Evolutionary conservation across 148 eudicot genomes (phyloP).

Genomic region (Camellia lanceoleosa): DNA sequence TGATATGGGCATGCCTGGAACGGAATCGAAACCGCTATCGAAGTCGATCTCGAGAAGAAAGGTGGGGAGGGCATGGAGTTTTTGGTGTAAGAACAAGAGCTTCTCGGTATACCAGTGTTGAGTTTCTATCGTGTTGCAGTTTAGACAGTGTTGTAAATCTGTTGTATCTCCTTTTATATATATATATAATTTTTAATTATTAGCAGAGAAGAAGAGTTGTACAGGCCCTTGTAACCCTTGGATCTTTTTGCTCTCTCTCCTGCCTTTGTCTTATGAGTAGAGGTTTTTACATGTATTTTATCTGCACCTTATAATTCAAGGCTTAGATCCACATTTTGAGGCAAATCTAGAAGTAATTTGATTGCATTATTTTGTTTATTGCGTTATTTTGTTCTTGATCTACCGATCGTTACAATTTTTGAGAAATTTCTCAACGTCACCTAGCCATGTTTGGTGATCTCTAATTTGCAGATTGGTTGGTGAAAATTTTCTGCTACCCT

Average conservation of each 20-base stretch:
- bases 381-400: too few species aligned
- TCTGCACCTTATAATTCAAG: not conserved
- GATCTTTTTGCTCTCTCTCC: constrained; percentile 6
- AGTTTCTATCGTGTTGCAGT: not conserved
- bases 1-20: constrained; percentile 11
- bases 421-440: too few species aligned
- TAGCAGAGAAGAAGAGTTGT: constrained; percentile 35
- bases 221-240: constrained; percentile 40
- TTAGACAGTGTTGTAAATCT: constrained; percentile 33
- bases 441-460: too few species aligned
- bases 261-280: constrained; percentile 11
- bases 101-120: constrained; percentile 56
- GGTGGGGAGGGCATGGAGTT: constrained; percentile 53
- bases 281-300: not conserved
- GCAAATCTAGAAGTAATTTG: not conserved
- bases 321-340: not conserved
- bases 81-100: constrained; percentile 71
- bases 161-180: constrained; percentile 22
- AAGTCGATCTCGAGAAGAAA: constrained; percentile 62
- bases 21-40: constrained; percentile 39
- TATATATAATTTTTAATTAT: constrained; percentile 21
- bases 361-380: too few species aligned
- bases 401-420: too few species aligned
- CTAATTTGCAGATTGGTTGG: too few species aligned
- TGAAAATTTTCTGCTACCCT: too few species aligned